Percentiles rank a stretch among this genome's conserved stretches.
Conservation (phyloP, 257 asterid species). For the Solanum pennellii region DNA sequence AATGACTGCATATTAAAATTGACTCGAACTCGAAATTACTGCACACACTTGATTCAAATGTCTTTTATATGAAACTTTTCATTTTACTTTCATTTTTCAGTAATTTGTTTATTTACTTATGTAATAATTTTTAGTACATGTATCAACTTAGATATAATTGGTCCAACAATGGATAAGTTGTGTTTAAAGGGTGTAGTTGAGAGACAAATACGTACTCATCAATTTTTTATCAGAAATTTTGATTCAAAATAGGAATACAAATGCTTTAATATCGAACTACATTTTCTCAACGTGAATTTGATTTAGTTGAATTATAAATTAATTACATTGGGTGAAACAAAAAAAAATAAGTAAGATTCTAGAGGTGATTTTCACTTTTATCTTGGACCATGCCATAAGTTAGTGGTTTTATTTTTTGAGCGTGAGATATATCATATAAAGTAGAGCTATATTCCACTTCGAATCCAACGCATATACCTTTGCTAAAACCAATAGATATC, state of each 20-base stretch:
- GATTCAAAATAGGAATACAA: background rate
- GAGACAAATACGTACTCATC: background rate
- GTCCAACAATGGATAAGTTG: background rate
- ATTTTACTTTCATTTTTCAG: background rate
- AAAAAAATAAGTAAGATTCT: slow-evolving; percentile 5
- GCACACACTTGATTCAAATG: background rate
- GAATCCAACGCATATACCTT: slow-evolving; percentile 8
- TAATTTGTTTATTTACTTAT: background rate
- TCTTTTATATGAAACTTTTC: background rate
- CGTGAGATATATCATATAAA: slow-evolving; percentile 38
- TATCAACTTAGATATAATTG: background rate
- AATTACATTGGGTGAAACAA: background rate
- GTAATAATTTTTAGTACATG: background rate
- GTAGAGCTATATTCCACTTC: slow-evolving; percentile 25
- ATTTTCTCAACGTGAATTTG: background rate
- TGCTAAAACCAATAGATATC: background rate
- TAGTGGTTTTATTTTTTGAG: slow-evolving; percentile 29
- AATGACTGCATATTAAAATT: accelerated
- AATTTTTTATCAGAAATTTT: background rate
- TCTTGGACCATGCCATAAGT: slow-evolving; percentile 11
- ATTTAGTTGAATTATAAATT: background rate
- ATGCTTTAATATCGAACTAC: accelerated
- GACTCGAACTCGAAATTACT: accelerated
- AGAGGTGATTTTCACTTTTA: slow-evolving; percentile 14
- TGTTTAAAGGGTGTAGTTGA: background rate